Base-by-base conservation (phyloP, 768 basidiomycete genomes). In the Psilocybe subaeruginosa region DNA sequence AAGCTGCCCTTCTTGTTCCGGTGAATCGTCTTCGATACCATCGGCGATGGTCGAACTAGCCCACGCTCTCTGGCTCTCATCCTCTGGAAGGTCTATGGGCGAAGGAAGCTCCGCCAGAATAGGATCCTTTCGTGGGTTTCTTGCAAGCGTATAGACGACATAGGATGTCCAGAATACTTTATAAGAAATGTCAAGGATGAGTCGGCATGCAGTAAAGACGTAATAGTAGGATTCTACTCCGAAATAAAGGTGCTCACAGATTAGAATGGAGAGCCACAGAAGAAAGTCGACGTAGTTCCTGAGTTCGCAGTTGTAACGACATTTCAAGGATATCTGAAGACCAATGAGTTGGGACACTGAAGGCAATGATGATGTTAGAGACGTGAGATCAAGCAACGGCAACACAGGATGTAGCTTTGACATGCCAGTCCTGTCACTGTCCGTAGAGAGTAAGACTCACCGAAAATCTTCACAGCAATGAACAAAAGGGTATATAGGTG, bases 11-110 rank as follows among this genome's bases (percentile, higher is more conserved):
- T 66, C 61, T 4, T 50, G 61, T 54, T 64, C 61, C 2, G 56
- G 19, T 3, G 63, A 59, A 48, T 69, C 68, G 39, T 69, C 68
- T 33, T 66, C 63, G 19, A 69, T 64, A 12, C 65, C 68, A 62
- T 69, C 65, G 8, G 68, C 68, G 3, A 69, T 62, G 7, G 54
- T 45, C 23, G 39, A 54, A 17, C 35, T 41, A 0, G 64, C 55
- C 68, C 68, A 69, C 1, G 59, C 50, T 5, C 48, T 31, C 14
- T 60, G 60, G 14, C 61, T 56, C n/a, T 65, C 61, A 29, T 63
- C 62, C 5, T 64, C 55, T 12, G 57, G 39, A 16, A 9, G 23
- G 19, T 56, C 55, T 16, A 56, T 33, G 0, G 62, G 62, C 3
- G 64, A 66, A 27, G 65, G 68, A 14, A 60, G 61, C 37, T 67